Evolutionary conservation across 1,284 basidiomycete species (phyloP).

Genomic region (Agaricales sp.): DNA sequence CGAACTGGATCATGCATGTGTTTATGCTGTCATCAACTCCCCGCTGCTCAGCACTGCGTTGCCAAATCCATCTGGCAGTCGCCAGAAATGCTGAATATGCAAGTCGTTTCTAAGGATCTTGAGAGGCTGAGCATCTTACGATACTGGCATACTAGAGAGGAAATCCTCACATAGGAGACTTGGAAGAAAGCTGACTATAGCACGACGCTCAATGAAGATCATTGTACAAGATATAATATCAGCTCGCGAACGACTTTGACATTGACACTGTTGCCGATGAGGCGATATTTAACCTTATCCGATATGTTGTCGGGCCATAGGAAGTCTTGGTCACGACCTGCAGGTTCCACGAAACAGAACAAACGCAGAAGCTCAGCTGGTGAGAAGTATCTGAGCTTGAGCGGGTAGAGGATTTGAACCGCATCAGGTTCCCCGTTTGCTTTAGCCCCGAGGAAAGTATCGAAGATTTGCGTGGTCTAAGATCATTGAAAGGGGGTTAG

Average conservation of each 20-base stretch:
- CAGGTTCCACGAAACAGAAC: conserved; percentile 36
- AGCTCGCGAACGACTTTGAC: conserved; percentile 52
- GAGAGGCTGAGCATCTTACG: too few species aligned
- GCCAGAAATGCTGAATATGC: too few species aligned
- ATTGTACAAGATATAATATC: conserved; percentile 42
- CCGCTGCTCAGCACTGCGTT: too few species aligned
- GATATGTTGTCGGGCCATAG: conserved; percentile 51
- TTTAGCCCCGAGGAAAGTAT: conserved; percentile 42
- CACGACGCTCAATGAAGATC: too few species aligned
- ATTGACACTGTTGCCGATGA: conserved; percentile 76
- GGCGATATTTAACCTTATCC: conserved; percentile 55
- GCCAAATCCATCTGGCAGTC: too few species aligned
- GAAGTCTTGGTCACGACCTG: conserved; percentile 23
- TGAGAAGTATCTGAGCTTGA: conserved; percentile 62
- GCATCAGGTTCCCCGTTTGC: conserved; percentile 27
- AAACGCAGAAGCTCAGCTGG: conserved; percentile 60
- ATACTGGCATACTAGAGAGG: too few species aligned
- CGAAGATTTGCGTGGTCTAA: conserved; percentile 56
- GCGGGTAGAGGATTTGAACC: conserved; percentile 41
- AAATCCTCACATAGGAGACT: too few species aligned
- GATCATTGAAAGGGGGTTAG: conserved; percentile 2
- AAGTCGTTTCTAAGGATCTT: too few species aligned
- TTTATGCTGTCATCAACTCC: too few species aligned
- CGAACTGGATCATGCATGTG: too few species aligned
- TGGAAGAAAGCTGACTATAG: too few species aligned